Conservation (phyloP, 106 monocot genomes). For the Apostasia ramifera region DNA sequence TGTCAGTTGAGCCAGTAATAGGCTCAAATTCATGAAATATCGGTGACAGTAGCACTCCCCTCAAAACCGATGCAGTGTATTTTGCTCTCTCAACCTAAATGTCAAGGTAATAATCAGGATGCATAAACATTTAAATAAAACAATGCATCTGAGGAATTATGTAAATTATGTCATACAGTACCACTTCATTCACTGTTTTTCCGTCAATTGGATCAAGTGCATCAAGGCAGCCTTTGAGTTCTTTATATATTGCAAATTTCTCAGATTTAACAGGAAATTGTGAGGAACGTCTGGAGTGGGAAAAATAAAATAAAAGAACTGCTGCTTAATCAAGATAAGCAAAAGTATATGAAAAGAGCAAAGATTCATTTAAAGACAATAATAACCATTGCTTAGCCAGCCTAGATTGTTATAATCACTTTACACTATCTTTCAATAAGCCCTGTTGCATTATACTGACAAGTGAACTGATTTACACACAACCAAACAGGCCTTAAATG, state of each 20-base stretch:
- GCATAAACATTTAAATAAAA: neutral
- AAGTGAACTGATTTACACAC: too few relatives aligned
- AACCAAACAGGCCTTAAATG: neutral
- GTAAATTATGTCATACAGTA: slow-evolving; percentile 16
- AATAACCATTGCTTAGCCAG: too few relatives aligned
- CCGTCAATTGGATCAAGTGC: slow-evolving; percentile 51
- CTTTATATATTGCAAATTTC: slow-evolving; percentile 53
- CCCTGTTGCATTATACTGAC: too few relatives aligned
- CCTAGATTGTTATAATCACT: too few relatives aligned
- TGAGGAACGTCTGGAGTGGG: slow-evolving; percentile 31
- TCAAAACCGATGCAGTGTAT: slow-evolving; percentile 55
- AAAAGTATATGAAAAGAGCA: neutral
- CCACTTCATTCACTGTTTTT: slow-evolving; percentile 63
- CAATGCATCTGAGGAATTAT: neutral
- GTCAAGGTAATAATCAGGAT: slow-evolving; percentile 10
- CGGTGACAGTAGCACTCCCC: slow-evolving; percentile 48
- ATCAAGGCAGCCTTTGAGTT: slow-evolving; percentile 69
- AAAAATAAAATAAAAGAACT: neutral
- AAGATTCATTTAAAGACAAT: too few relatives aligned
- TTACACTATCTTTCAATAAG: too few relatives aligned
- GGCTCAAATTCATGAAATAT: slow-evolving; percentile 47
- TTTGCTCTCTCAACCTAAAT: slow-evolving; percentile 61
- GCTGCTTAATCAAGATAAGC: neutral
- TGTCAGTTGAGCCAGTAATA: slow-evolving; percentile 48
- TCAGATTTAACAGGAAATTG: slow-evolving; percentile 43